These are phyloP conservation scores for Starmerella lactis-condensi DNA, from an alignment of 805 yeast species.

Conservation along the genomic window DNA sequence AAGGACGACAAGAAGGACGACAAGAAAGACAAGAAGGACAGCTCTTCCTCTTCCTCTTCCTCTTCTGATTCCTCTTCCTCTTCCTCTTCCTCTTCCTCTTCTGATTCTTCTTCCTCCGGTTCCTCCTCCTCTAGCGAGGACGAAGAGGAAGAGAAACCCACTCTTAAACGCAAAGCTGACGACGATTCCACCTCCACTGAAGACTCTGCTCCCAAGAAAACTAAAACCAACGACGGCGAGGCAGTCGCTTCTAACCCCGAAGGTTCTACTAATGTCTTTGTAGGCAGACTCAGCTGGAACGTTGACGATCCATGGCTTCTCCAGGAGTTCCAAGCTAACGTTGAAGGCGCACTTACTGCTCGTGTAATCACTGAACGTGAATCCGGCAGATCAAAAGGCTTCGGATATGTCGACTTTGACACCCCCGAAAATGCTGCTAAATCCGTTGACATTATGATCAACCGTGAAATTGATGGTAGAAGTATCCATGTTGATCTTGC, in stretches of 20 bases:
- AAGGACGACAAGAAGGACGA: slow-evolving; percentile 19
- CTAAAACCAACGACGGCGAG: slow-evolving; percentile 15
- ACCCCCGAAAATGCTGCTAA: slow-evolving; percentile 60
- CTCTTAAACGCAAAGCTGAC: slow-evolving; percentile 11
- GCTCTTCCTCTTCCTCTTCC: slow-evolving; percentile 17
- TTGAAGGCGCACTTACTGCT: slow-evolving; percentile 70
- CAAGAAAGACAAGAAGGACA: slow-evolving; percentile 19
- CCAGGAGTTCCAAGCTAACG: slow-evolving; percentile 55
- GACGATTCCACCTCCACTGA: too few relatives aligned
- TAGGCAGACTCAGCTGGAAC: slow-evolving; percentile 94
- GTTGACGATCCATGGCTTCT: slow-evolving; percentile 88
- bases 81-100: slow-evolving; percentile 16
- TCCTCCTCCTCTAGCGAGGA: slow-evolving; percentile 20
- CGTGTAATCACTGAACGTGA: slow-evolving; percentile 89
- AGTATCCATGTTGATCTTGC: slow-evolving; percentile 87
- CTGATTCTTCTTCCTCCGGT: too few relatives aligned
- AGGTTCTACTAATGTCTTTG: slow-evolving; percentile 80
- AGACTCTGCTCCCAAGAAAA: slow-evolving; percentile 30
- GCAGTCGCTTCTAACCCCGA: slow-evolving; percentile 22
- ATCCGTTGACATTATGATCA: slow-evolving; percentile 72
- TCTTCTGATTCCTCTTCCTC: slow-evolving; percentile 12
- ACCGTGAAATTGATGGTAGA: slow-evolving; percentile 92
- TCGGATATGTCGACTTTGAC: slow-evolving; percentile 82
- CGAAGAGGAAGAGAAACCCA: slow-evolving; percentile 15
- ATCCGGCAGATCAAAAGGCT: slow-evolving; percentile 87